Conservation (phyloP, 2,329 filamentous ascomycete species). For the Thermochaetoides dissita region DNA sequence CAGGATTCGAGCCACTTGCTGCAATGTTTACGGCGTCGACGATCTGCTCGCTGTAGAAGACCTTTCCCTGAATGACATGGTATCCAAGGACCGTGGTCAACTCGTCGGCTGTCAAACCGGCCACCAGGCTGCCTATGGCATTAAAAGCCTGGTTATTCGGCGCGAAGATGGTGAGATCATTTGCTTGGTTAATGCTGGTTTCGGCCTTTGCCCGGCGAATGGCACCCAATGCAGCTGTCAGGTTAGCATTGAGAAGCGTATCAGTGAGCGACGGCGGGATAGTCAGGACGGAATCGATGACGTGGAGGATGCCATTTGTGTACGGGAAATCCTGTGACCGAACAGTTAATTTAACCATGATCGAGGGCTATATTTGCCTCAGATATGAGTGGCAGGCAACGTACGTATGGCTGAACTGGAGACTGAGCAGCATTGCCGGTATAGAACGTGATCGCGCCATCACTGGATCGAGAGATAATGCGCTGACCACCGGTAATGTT, state of each 20-base stretch:
- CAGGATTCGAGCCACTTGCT: no score
- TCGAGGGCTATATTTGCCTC: not conserved
- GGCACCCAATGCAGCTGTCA: conserved; percentile 33
- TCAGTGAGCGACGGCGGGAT: conserved; percentile 29
- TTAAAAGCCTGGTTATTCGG: conserved; percentile 48
- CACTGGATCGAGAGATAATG: conserved; percentile 29
- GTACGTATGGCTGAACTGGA: conserved; percentile 33
- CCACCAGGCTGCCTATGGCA: conserved; percentile 37
- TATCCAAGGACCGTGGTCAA: conserved; percentile 44
- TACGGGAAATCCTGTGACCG: conserved; percentile 34
- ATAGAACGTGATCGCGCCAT: conserved; percentile 33
- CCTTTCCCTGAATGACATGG: conserved; percentile 44
- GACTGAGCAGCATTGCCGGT: conserved; percentile 37
- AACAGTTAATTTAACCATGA: not conserved
- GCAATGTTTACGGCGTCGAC: conserved; percentile 10
- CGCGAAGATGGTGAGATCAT: conserved; percentile 49
- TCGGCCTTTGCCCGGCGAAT: conserved; percentile 30
- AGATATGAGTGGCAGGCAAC: conserved; percentile 11
- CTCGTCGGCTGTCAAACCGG: conserved; percentile 30
- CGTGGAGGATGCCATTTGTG: conserved; percentile 39
- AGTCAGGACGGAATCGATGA: conserved; percentile 33
- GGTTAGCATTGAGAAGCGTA: conserved; percentile 27
- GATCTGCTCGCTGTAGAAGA: conserved; percentile 35
- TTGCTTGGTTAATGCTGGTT: conserved; percentile 24
- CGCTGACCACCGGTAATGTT: conserved; percentile 48